Conservation (phyloP, 2,329 filamentous ascomycete species). For the Bipolaris bicolor region DNA sequence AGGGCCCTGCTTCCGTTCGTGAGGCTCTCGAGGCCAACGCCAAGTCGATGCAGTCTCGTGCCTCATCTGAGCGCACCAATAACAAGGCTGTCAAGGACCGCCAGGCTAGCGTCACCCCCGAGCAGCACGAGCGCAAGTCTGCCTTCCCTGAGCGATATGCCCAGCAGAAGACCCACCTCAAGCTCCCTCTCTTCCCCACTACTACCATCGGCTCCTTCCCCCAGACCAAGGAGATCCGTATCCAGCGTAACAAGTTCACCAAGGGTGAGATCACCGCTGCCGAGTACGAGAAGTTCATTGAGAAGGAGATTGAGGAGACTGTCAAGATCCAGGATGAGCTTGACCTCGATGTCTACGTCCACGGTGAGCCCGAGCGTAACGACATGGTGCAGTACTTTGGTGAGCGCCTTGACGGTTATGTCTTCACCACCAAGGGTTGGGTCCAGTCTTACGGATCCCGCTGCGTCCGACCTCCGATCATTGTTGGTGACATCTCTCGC, state of each 20-base stretch:
- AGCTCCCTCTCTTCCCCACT: constrained; percentile 95
- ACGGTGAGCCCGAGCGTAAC: constrained; percentile 99
- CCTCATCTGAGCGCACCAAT: constrained; percentile 93
- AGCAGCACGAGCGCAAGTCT: constrained; percentile 92
- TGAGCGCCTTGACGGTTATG: constrained; percentile 94
- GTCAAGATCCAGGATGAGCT: constrained; percentile 98
- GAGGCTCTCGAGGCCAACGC: constrained; percentile 95
- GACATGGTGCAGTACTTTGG: constrained; percentile 99
- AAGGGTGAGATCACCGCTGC: constrained; percentile 93
- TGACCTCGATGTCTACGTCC: constrained; percentile 93
- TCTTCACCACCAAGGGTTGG: constrained; percentile 99
- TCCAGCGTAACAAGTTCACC: constrained; percentile 97
- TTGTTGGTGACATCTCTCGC: constrained; percentile 97
- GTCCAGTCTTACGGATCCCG: constrained; percentile 98
- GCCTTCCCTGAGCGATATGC: constrained; percentile 83
- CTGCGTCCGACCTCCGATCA: constrained; percentile 96
- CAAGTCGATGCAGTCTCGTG: constrained; percentile 88
- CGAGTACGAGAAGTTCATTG: constrained; percentile 98
- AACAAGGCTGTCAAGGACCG: constrained; percentile 96
- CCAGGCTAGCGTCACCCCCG: constrained; percentile 81
- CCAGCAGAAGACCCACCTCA: constrained; percentile 89
- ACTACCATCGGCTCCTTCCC: constrained; percentile 99
- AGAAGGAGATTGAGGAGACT: constrained; percentile 96
- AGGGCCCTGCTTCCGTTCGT: constrained; percentile 84
- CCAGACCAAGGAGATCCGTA: constrained; percentile 97